Evolutionary conservation across 495 filamentous ascomycete genomes (phyloP).

Genomic region (Neurospora sp.): DNA sequence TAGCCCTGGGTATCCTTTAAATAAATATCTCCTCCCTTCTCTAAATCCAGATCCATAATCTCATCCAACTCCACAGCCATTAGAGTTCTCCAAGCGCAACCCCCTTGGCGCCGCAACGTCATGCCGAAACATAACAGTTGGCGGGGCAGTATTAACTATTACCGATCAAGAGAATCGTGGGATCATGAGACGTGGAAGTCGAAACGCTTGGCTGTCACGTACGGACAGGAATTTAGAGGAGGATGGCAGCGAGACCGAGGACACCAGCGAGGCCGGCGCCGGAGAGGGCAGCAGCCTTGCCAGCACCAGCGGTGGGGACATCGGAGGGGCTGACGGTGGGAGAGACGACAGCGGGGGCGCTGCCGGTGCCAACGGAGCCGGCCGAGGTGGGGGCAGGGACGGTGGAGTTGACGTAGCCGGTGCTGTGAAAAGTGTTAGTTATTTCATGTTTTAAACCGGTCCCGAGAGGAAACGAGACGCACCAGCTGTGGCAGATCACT

Average conservation of each 20-base stretch:
- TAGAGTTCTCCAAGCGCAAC: neutral
- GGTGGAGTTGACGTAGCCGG: conserved; percentile 20
- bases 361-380: conserved; percentile 24
- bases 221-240: conserved; percentile 52
- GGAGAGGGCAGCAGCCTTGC: conserved; percentile 55
- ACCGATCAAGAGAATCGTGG: conserved; percentile 28
- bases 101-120: neutral
- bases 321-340: conserved; percentile 15
- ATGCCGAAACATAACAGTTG: neutral
- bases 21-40: neutral
- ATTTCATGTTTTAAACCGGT: conserved; percentile 23
- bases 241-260: conserved; percentile 61
- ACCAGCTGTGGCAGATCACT: conserved; percentile 60
- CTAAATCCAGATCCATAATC: neutral
- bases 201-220: neutral
- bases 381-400: conserved; percentile 20
- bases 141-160: conserved; percentile 21
- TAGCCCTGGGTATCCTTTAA: neutral
- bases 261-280: conserved; percentile 64
- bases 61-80: neutral
- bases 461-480: conserved; percentile 16
- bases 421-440: conserved; percentile 15
- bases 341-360: conserved; percentile 26
- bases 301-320: conserved; percentile 50
- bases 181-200: conserved; percentile 20